Conservation (phyloP, 75 land plant species). For the Gnetum montanum region DNA sequence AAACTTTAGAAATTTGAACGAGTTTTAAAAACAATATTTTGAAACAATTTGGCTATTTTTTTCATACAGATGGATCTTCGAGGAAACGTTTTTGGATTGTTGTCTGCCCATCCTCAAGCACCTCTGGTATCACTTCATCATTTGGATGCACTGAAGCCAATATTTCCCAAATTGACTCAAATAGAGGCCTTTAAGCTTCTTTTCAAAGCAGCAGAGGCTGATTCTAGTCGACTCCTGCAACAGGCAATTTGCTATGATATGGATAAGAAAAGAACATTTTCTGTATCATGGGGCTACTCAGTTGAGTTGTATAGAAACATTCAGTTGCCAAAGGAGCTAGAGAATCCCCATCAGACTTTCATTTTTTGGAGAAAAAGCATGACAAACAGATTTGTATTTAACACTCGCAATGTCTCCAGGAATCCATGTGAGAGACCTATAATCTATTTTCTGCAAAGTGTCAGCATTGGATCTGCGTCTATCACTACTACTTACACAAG, state of each 20-base stretch:
- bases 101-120: slow-evolving; percentile 63
- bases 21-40: no score
- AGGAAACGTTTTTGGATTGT: slow-evolving; percentile 51
- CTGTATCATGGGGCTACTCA: slow-evolving; percentile 69
- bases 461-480: slow-evolving; percentile 4
- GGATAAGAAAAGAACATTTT: slow-evolving; percentile 33
- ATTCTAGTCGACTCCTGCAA: slow-evolving; percentile 49
- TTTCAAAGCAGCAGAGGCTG: slow-evolving; percentile 36
- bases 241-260: slow-evolving; percentile 65
- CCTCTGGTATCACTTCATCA: slow-evolving; percentile 77
- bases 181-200: slow-evolving; percentile 37
- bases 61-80: slow-evolving; percentile 51
- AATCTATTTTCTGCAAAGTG: slow-evolving; percentile 43
- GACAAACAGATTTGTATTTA: slow-evolving; percentile 37
- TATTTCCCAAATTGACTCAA: slow-evolving; percentile 55
- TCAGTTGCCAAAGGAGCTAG: slow-evolving; percentile 30
- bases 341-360: slow-evolving; percentile 52
- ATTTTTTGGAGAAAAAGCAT: slow-evolving; percentile 32
- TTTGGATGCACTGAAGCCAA: slow-evolving; percentile 46
- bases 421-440: slow-evolving; percentile 54
- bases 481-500: slow-evolving; percentile 4
- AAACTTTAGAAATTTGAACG: no score
- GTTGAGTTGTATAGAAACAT: slow-evolving; percentile 51
- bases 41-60: not conserved
- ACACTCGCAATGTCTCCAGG: slow-evolving; percentile 27